Evolutionary conservation across 306 rosid species (phyloP), one percentile per base, ranked within the genome.

Genomic region (Corylus heterophylla): DNA sequence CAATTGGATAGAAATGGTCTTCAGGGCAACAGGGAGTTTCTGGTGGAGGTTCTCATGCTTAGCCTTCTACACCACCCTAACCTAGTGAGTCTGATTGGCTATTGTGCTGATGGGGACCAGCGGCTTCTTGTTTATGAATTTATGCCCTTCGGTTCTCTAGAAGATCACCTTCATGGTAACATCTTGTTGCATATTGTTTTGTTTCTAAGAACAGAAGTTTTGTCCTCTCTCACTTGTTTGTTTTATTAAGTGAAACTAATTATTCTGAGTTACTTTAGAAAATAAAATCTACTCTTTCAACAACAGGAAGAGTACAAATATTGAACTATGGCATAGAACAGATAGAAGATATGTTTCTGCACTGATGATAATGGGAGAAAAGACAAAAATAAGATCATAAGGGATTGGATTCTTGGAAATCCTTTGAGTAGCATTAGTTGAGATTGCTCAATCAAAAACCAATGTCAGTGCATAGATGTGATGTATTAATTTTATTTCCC

Each of bases 11-110:
- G 96, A 85, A 89, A 94, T 37, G 98, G 98, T 78, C 96, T 94
- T 79, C 98, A 92, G 85, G 98, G 98, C 62, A 94, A 92, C 79
- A 83, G 98, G 76, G 98, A 94, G 80, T 94, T 94, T 86, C 87
- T 94, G 27, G 98, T 94, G 25, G 98, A 93, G 85, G 98, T 93
- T 78, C 97, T 93, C 80, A 93, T 93, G 98, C 97, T 93, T 72
- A 93, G 98, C 83, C 98, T 93, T 79, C 87, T 93, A 55, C 98
- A 93, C 85, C 97, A 91, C 80, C 89, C 89, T 35, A 93, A 93
- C 76, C 86, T 93, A 25, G 94, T 93, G 79, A 93, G 83, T 86
- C 87, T 93, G 81, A 93, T 93, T 82, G 98, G 98, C 48, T 91
- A 93, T 59, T 93, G 98, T 86, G 98, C 97, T 25, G 98, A 93